Evolutionary conservation across 352 stramenopile species (phyloP), one percentile per base, ranked within the genome.

Genomic region (Phytophthora palmivora): DNA sequence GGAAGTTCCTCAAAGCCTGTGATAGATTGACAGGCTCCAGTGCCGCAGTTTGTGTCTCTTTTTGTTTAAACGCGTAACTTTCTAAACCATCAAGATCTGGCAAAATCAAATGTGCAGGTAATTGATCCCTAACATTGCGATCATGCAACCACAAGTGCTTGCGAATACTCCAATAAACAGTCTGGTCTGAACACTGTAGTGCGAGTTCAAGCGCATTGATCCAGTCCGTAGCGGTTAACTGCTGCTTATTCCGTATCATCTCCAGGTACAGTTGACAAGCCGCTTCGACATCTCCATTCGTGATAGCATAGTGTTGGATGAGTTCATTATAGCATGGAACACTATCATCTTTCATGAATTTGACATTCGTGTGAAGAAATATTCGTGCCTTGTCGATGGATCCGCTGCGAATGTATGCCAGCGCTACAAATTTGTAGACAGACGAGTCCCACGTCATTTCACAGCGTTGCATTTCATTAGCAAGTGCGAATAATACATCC

Each of bases 391-490:
- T 64, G 36, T 50, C 41, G 6, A 45, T 36, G n/a, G 37, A 43
- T 24, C 44, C 45, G 12, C 36, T 36, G 26, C 32, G 78, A 22
- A 89, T 73, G 46, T 85, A 52, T 3, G 77, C 74, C 32, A 83
- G 53, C 41, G 87, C 70, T 7, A 87, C 57, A 41, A 63, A 66
- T 45, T 84, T 76, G 46, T 74, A 81, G 9, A 70, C 82, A 16
- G 78, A 57, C 15, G 66, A 57, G 36, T 80, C 68, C 78, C 79
- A 88, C 44, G 65, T 53, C 21, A 87, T 43, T 5, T 69, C 67
- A 4, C 67, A 49, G 16, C 61, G 55, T 42, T 70, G 67, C 70
- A 89, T 84, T 16, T 76, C 64, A 10, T 69, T 62, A 1, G 75
- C 66, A 16, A 85, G 62, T 12, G 61, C 54, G 28, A 79, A 58